Percentiles rank a stretch among this genome's conserved stretches.
phyloP scores from a whole-genome alignment of 306 rosid species.

The Inga leiocalycina region DNA sequence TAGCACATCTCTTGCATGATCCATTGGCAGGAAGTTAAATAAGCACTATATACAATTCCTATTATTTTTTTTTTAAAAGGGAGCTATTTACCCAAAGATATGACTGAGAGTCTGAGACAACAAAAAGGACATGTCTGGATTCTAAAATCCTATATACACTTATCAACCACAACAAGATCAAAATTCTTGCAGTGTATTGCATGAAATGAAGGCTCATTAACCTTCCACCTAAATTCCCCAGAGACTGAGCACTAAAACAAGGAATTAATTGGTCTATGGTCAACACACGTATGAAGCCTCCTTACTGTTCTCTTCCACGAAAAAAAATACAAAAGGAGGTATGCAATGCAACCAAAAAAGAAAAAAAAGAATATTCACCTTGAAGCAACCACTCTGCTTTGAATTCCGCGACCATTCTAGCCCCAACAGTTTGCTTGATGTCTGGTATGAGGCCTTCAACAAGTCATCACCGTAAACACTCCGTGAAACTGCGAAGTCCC shows the following conservation, averaged over 20 bases:
- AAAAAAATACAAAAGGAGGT: not conserved
- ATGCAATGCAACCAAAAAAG: not conserved
- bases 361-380: constrained; percentile 48
- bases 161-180: constrained; percentile 3
- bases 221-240: not conserved
- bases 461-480: constrained; percentile 65
- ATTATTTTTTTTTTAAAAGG: not conserved
- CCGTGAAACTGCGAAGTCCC: constrained; percentile 83
- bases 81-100: not conserved
- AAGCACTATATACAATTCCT: not conserved
- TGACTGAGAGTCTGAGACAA: not conserved
- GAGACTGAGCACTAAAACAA: not conserved
- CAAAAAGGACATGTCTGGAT: not conserved
- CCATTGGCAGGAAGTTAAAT: not conserved
- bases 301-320: too few species aligned
- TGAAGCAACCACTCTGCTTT: constrained; percentile 61
- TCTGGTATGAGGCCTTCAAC: constrained; percentile 65
- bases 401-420: constrained; percentile 82
- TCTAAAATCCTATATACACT: not conserved
- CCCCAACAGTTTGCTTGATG: constrained; percentile 65
- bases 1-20: not conserved
- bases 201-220: not conserved
- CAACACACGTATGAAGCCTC: not conserved
- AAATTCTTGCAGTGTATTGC: not conserved
- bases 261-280: not conserved